These are phyloP conservation scores for Marchantia polymorpha DNA, from an alignment of 225 moss, liverwort and hornwort species.

Conservation along the genomic window DNA sequence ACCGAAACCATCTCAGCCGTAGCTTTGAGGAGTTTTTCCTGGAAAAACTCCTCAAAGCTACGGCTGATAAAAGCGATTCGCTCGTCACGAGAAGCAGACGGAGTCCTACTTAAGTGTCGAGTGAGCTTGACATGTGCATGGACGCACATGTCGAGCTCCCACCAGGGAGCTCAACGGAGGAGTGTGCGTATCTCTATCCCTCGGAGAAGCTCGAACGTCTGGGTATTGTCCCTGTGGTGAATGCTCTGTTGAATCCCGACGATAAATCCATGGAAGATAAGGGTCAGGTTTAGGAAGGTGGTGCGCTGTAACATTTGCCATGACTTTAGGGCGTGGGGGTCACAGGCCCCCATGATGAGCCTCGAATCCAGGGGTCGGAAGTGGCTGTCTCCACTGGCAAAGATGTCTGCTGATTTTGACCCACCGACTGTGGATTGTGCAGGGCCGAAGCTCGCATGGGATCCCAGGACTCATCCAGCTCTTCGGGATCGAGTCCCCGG, in stretches of 20 bases:
- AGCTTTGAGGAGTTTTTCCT: too few species aligned
- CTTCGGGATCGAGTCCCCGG: constrained; percentile 98
- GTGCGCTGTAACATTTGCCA: background rate
- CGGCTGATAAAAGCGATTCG: too few species aligned
- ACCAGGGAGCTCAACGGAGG: too few species aligned
- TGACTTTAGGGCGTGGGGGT: background rate
- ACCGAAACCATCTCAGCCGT: too few species aligned
- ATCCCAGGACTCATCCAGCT: constrained; percentile 74
- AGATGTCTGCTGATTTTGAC: constrained; percentile 7
- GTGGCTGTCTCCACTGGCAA: background rate
- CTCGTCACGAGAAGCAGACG: too few species aligned
- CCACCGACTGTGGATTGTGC: constrained; percentile 35
- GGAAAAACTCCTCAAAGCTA: too few species aligned
- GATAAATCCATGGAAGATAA: background rate
- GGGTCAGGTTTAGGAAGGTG: background rate
- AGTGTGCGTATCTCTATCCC: too few species aligned
- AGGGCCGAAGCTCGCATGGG: constrained; percentile 80
- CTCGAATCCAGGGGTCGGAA: background rate
- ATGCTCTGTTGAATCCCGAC: background rate
- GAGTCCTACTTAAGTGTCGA: too few species aligned
- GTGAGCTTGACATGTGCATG: too few species aligned
- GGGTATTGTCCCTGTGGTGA: too few species aligned
- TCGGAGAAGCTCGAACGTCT: too few species aligned
- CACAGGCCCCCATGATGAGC: background rate
- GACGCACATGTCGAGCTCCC: too few species aligned